Percentiles rank a stretch among this genome's conserved stretches.
Evolutionary conservation across 441 rosid genomes (phyloP).

Genomic region (Gossypium trilobum): DNA sequence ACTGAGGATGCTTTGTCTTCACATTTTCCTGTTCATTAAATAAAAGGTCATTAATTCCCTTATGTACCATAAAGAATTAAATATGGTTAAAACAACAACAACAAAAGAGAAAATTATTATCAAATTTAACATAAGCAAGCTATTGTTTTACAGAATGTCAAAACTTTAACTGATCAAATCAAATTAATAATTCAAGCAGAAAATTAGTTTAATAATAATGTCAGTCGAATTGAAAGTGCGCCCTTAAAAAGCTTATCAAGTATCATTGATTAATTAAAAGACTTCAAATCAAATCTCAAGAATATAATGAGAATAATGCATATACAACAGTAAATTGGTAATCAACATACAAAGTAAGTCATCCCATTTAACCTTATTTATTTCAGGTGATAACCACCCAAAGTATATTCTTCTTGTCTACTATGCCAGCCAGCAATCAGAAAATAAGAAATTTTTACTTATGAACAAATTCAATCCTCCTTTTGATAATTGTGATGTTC

Average conservation of each 20-base stretch:
- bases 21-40: constrained; percentile 59
- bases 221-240: neutral
- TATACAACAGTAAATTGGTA: neutral
- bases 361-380: neutral
- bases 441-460: neutral
- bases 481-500: neutral
- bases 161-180: neutral
- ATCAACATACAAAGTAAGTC: neutral
- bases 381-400: neutral
- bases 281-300: neutral
- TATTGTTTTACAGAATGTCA: neutral
- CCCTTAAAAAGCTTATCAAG: neutral
- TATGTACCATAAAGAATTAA: neutral
- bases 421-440: neutral
- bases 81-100: neutral
- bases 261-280: neutral
- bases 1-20: constrained; percentile 92
- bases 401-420: neutral
- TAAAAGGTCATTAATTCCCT: neutral
- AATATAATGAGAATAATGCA: neutral
- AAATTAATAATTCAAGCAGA: constrained; percentile 1
- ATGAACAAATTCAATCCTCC: neutral
- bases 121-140: neutral
- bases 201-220: neutral
- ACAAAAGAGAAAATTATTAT: neutral